phyloP scores from a whole-genome alignment of 805 yeast genomes.

The Candida glaebosa region DNA sequence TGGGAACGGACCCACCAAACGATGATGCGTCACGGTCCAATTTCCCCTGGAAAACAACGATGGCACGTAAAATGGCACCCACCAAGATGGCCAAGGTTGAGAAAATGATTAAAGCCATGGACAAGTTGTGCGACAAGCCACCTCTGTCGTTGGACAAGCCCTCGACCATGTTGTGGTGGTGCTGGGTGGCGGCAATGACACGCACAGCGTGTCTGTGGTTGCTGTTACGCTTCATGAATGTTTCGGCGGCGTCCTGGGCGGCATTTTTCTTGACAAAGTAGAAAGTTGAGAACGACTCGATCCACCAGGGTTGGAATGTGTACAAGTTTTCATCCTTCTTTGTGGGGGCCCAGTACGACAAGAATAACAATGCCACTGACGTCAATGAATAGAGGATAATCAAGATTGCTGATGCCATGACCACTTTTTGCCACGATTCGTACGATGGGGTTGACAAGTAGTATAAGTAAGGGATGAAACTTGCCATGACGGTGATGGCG shows the following conservation, averaged over 20 bases:
- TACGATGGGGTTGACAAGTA: constrained; percentile 37
- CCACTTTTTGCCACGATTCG: constrained; percentile 20
- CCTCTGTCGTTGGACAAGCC: constrained; percentile 41
- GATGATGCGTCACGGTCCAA: constrained; percentile 12
- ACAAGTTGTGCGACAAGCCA: constrained; percentile 47
- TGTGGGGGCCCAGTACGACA: constrained; percentile 58
- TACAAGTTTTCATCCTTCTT: constrained; percentile 44
- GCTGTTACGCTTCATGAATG: constrained; percentile 47
- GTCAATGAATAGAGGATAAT: constrained; percentile 46
- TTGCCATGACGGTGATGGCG: constrained; percentile 61
- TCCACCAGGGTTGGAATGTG: constrained; percentile 79
- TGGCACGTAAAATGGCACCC: constrained; percentile 48
- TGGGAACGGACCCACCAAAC: constrained; percentile 48
- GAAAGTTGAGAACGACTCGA: constrained; percentile 54
- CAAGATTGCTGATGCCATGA: constrained; percentile 27
- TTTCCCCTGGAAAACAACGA: constrained; percentile 19
- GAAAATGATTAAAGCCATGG: constrained; percentile 44
- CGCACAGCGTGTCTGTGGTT: constrained; percentile 50
- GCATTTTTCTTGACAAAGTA: constrained; percentile 62
- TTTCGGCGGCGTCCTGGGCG: constrained; percentile 43
- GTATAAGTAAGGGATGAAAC: constrained; percentile 59
- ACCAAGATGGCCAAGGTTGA: constrained; percentile 51
- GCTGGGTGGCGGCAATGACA: constrained; percentile 59
- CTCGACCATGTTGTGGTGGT: constrained; percentile 32
- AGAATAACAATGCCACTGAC: constrained; percentile 45